A percentile compares a stretch with the other conserved stretches of the same genome.
These are phyloP conservation scores for Paradendryphiella salina DNA, from an alignment of 2,329 filamentous ascomycete genomes.

Conservation along the genomic window DNA sequence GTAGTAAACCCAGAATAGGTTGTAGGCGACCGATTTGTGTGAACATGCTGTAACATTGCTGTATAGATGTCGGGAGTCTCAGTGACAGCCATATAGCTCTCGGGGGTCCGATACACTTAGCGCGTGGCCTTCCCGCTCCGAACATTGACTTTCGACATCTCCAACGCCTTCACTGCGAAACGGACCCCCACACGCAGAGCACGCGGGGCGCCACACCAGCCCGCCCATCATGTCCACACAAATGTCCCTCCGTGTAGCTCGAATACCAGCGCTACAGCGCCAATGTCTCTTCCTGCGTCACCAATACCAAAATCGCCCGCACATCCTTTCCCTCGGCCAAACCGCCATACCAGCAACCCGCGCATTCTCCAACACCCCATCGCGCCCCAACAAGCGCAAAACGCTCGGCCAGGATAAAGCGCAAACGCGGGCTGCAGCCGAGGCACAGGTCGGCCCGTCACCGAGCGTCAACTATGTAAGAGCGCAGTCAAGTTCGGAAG, in stretches of 20 bases:
- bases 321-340: constrained; percentile 5
- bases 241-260: constrained; percentile 28
- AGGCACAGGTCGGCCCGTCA: constrained; percentile 8
- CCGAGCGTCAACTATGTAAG: constrained; percentile 13
- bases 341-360: constrained; percentile 16
- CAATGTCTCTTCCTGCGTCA: constrained; percentile 35
- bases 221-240: constrained; percentile 20
- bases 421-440: constrained; percentile 14
- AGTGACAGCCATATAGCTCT: neutral
- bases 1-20: neutral
- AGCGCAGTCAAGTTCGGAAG: constrained; percentile 8
- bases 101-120: constrained; percentile 13
- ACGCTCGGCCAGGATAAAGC: constrained; percentile 11
- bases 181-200: constrained; percentile 2
- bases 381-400: constrained; percentile 14
- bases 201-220: constrained; percentile 4
- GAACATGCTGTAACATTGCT: neutral
- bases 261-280: constrained; percentile 28
- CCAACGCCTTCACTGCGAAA: constrained; percentile 8
- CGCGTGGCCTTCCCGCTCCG: constrained; percentile 11
- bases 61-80: neutral
- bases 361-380: constrained; percentile 31
- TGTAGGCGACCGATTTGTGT: neutral
- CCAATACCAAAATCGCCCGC: constrained; percentile 6
- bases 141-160: constrained; percentile 20